phyloP scores from a whole-genome alignment of 1,284 basidiomycete genomes.

The Pseudozyma thailandica region DNA sequence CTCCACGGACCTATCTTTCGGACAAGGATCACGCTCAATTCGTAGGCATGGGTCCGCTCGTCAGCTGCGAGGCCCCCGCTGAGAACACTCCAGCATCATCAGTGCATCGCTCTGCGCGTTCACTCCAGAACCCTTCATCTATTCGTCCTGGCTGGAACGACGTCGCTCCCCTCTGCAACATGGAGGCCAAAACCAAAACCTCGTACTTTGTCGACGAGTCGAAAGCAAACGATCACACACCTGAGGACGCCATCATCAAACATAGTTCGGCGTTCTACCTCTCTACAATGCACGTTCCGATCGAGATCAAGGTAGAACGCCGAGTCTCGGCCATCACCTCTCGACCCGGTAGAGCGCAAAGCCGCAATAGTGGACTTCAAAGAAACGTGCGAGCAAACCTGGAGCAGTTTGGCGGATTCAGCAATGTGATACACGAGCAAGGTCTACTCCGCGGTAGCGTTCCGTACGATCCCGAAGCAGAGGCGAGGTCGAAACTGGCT shows the following conservation, averaged over 20 bases:
- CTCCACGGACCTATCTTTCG: slow-evolving; percentile 36
- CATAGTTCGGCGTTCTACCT: slow-evolving; percentile 32
- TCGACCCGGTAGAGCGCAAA: slow-evolving; percentile 5
- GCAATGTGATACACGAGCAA: slow-evolving; percentile 11
- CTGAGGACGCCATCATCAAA: slow-evolving; percentile 32
- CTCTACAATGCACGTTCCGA: slow-evolving; percentile 11
- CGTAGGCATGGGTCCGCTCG: slow-evolving; percentile 23
- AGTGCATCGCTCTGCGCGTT: slow-evolving; percentile 21
- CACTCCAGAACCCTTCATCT: slow-evolving; percentile 33
- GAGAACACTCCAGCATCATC: slow-evolving; percentile 10
- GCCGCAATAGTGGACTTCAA: neutral
- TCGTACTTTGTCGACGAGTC: slow-evolving; percentile 37
- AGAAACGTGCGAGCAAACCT: slow-evolving; percentile 17
- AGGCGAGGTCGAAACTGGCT: neutral
- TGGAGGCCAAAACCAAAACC: slow-evolving; percentile 14
- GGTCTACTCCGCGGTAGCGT: slow-evolving; percentile 5
- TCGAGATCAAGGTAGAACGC: slow-evolving; percentile 43
- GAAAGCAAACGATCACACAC: slow-evolving; percentile 19
- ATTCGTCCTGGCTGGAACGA: slow-evolving; percentile 49
- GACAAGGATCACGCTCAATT: slow-evolving; percentile 29
- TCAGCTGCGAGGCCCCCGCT: slow-evolving; percentile 25
- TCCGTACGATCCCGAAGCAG: neutral
- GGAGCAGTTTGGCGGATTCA: slow-evolving; percentile 36
- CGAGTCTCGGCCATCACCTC: slow-evolving; percentile 9
- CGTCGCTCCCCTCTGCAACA: slow-evolving; percentile 29